These are phyloP conservation scores for Scheffersomyces cryptocercus DNA, from an alignment of 1,139 yeast species.

Conservation along the genomic window DNA sequence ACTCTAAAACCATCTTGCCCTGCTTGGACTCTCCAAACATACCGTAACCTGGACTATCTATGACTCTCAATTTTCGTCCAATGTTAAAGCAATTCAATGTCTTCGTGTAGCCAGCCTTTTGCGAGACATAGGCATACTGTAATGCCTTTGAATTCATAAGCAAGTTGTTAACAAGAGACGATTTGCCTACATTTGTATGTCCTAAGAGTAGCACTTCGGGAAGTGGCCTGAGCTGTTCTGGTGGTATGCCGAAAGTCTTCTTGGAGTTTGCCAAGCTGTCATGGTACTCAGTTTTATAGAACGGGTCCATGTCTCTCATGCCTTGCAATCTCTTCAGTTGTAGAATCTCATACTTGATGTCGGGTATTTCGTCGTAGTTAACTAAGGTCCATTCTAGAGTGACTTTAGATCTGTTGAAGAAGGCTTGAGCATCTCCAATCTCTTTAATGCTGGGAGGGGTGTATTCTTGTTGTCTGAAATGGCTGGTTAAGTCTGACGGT, in stretches of 20 bases:
- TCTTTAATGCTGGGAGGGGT: constrained; percentile 12
- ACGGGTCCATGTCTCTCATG: constrained; percentile 18
- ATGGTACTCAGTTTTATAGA: constrained; percentile 19
- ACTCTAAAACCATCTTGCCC: constrained; percentile 67
- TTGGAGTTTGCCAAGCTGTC: constrained; percentile 16
- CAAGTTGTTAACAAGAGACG: constrained; percentile 66
- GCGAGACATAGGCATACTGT: constrained; percentile 56
- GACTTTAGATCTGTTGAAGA: constrained; percentile 48
- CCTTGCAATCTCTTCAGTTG: constrained; percentile 18
- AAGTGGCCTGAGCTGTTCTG: constrained; percentile 27
- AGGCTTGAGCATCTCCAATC: constrained; percentile 18
- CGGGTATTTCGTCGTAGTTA: constrained; percentile 56
- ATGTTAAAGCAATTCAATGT: constrained; percentile 73
- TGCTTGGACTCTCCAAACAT: constrained; percentile 59
- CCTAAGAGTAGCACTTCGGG: constrained; percentile 81
- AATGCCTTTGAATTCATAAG: constrained; percentile 31
- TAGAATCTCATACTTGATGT: constrained; percentile 43
- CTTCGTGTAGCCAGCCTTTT: constrained; percentile 73
- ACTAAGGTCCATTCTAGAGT: constrained; percentile 62
- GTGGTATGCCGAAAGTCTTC: constrained; percentile 33
- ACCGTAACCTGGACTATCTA: constrained; percentile 92
- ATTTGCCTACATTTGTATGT: constrained; percentile 83
- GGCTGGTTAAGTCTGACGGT: constrained; percentile 24
- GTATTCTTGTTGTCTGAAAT: constrained; percentile 21
- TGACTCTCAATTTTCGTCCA: constrained; percentile 59